These are phyloP conservation scores for Plasmodium berghei DNA, from an alignment of 169 alveolate species.

Conservation along the genomic window DNA sequence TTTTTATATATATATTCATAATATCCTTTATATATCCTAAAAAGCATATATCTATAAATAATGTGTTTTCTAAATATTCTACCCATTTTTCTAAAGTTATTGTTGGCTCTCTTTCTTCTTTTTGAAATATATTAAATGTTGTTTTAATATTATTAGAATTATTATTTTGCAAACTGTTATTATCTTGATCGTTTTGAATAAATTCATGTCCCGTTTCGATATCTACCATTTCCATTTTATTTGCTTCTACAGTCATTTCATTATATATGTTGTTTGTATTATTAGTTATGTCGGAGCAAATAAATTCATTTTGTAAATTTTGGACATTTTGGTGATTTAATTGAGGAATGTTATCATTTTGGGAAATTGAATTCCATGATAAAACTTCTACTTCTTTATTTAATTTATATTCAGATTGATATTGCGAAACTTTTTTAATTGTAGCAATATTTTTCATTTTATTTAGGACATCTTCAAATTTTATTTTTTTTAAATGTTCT, in stretches of 20 bases:
- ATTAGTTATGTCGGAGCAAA: neutral
- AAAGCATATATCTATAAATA: constrained; percentile 54
- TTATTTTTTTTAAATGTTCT: constrained; percentile 36
- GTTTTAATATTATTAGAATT: constrained; percentile 1
- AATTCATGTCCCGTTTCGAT: neutral
- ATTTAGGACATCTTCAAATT: constrained; percentile 57
- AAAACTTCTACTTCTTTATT: neutral
- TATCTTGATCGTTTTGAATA: neutral
- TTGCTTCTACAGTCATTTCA: neutral
- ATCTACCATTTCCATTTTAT: neutral
- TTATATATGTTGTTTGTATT: neutral
- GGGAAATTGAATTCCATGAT: neutral
- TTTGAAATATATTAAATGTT: constrained; percentile 34
- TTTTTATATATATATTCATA: constrained; percentile 39
- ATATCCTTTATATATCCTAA: constrained; percentile 53
- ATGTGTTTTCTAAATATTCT: constrained; percentile 36
- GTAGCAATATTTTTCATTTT: constrained; percentile 58
- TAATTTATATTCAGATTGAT: too few species aligned
- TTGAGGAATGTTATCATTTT: neutral
- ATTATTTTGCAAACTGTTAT: neutral
- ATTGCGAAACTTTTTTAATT: neutral
- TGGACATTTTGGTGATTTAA: neutral
- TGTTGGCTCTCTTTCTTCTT: constrained; percentile 52
- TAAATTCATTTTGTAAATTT: neutral
- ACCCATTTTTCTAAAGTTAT: constrained; percentile 41